Base-by-base conservation (phyloP, 2,329 filamentous ascomycete genomes). In the Penicillium sp. region DNA sequence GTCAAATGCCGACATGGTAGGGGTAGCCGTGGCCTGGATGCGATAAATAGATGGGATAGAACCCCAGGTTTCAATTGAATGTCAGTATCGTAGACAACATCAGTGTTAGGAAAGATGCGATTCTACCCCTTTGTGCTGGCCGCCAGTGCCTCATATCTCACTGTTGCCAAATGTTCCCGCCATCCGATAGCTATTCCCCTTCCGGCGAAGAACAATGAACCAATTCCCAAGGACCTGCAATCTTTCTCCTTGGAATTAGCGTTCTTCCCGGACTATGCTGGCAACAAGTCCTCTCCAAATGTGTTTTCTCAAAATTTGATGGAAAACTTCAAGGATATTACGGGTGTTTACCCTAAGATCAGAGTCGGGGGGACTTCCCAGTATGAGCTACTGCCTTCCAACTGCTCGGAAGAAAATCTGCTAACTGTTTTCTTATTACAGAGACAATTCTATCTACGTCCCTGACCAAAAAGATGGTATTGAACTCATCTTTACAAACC, bases 171-270 rank as follows among this genome's bases (percentile, higher is more conserved):
- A 10, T 54, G 51, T 17, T 54, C 35, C 51, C 28, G 8, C 33
- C 33, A n/a, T 3, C n/a, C 35, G 13, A n/a, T 54, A 4, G 7
- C 6, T 17, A 38, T 54, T 12, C 51, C 51, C 5, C 24, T 38
- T 22, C 33, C 37, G 19, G 19, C 35, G 5, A 26, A 26, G 37
- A n/a, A 37, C 6, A 54, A 35, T 19, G 51, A 54, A 12, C 22
- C 35, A 6, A 38, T 54, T 6, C 22, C 19, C 19, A 56, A 44
- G 4, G 63, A 63, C 22, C 13, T 65, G 2, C 61, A 61, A 12
- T 63, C 65, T 8, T 62, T 65, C 38, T 65, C 65, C 9, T 57
- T 66, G 26, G 64, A 65, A 28, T 64, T 66, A 47, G 55, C 64
- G 1, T 66, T 60, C n/a, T 63, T 65, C 28, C 56, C 63, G 1